A percentile compares a stretch with the other conserved stretches of the same genome.
phyloP scores from a whole-genome alignment of 148 eudicot species.

The Suaeda aralocaspica region DNA sequence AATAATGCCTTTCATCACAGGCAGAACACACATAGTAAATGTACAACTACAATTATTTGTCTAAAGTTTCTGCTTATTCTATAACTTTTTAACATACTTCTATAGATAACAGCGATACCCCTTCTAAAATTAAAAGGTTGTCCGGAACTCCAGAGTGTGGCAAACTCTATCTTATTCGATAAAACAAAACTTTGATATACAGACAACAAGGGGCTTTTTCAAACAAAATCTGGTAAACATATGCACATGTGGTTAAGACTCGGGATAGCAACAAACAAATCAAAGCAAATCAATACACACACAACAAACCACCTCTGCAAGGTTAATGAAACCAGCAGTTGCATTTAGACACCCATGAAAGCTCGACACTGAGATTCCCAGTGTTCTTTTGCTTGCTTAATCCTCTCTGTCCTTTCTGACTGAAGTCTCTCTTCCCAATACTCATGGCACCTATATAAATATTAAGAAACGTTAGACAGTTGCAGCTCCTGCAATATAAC shows the following conservation, averaged over 20 bases:
- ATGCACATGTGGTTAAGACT: neutral
- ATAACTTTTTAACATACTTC: too few species aligned
- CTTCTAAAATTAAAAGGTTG: neutral
- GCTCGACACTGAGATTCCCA: constrained; percentile 77
- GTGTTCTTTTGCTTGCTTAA: constrained; percentile 72
- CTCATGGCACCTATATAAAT: constrained; percentile 60
- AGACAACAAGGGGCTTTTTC: neutral
- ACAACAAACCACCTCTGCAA: neutral
- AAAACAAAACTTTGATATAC: neutral
- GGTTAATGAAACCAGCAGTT: neutral
- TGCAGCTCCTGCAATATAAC: neutral
- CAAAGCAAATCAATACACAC: neutral
- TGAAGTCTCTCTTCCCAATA: constrained; percentile 88
- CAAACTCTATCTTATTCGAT: neutral
- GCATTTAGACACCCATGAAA: constrained; percentile 56
- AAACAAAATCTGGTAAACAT: neutral
- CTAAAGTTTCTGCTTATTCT: too few species aligned
- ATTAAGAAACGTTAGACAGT: neutral
- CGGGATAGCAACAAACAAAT: neutral
- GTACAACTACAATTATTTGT: too few species aligned
- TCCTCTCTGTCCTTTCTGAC: constrained; percentile 64
- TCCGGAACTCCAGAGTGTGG: neutral
- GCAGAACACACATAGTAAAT: too few species aligned
- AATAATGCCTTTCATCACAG: too few species aligned
- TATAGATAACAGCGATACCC: too few species aligned